Base-by-base conservation (phyloP, 768 basidiomycete species). In the Naganishia onofrii region DNA sequence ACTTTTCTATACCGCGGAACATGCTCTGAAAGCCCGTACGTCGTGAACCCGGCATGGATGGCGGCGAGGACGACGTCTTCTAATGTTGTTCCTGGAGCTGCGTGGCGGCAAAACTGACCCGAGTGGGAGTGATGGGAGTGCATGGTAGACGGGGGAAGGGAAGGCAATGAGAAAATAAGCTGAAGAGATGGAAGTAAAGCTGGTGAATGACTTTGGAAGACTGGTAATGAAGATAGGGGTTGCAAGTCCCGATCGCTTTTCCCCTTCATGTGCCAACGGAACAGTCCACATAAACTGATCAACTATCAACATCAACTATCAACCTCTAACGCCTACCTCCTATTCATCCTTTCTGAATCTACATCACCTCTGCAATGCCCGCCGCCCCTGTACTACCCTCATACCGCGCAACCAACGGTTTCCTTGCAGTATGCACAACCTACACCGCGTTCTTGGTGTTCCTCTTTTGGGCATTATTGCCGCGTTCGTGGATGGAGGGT, bases 31-130 rank as follows among this genome's bases (percentile, higher is more conserved):
- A 98, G 83, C 0, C 94, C 93, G 77, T 88, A 98, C 0, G 90
- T 83, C 70, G 85, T 82, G 78, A 98, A 98, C 0, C 88, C 86
- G 78, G 89, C 86, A 8, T 82, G 79, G 68, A 95, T 89, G 42
- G 95, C 94, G 74, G 89, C 89, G 21, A 84, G 77, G 3, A 96
- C 89, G 19, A 93, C 89, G 4, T 91, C 87, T 75, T 93, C 89
- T 46, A 99, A 84, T 0, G 84, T 83, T 19, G 71, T 68, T 21
- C 67, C 71, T 8, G 93, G 93, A 15, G 84, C 83, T 2, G 92
- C 95, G 77, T 97, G 94, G 73, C 87, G 88, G 83, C 94, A 95
- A 82, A 93, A 95, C 76, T 94, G 89, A 34, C 93, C 93, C 0
- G 92, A 95, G 76, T 96, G 93, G 23, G 90, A 92, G 81, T 93